Conservation (phyloP, 2,329 filamentous ascomycete species). For the Cadophora sp. region DNA sequence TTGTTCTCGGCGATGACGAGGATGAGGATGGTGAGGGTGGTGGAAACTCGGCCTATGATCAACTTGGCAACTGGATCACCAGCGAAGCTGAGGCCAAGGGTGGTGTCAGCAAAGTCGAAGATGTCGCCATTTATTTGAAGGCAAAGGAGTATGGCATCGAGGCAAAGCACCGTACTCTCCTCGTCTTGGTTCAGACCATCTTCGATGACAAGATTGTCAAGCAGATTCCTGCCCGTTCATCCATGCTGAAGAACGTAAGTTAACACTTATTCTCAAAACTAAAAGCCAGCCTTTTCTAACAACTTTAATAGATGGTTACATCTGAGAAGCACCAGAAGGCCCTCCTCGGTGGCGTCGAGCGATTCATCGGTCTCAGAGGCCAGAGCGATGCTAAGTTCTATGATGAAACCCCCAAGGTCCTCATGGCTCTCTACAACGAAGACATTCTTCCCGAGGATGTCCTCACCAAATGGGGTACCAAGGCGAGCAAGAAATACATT, state of each 20-base stretch:
- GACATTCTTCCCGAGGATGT: constrained; percentile 90
- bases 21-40: constrained; percentile 81
- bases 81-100: constrained; percentile 74
- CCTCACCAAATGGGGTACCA: constrained; percentile 88
- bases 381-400: constrained; percentile 83
- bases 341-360: constrained; percentile 92
- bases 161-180: constrained; percentile 88
- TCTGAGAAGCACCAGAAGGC: constrained; percentile 96
- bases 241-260: constrained; percentile 85
- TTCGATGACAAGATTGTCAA: constrained; percentile 90
- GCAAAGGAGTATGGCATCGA: constrained; percentile 96
- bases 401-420: constrained; percentile 80
- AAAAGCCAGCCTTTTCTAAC: constrained; percentile 22
- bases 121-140: constrained; percentile 93
- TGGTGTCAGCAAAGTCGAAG: constrained; percentile 79
- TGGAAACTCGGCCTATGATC: constrained; percentile 81
- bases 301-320: constrained; percentile 68
- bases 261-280: not conserved
- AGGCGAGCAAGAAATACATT: constrained; percentile 98
- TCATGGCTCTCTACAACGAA: constrained; percentile 88
- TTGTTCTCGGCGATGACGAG: constrained; percentile 80
- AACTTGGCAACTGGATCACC: constrained; percentile 92
- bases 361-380: constrained; percentile 75
- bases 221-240: constrained; percentile 83
- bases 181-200: constrained; percentile 90